These are phyloP conservation scores for Nepenthes mirabilis DNA, from an alignment of 148 eudicot genomes.

Conservation along the genomic window DNA sequence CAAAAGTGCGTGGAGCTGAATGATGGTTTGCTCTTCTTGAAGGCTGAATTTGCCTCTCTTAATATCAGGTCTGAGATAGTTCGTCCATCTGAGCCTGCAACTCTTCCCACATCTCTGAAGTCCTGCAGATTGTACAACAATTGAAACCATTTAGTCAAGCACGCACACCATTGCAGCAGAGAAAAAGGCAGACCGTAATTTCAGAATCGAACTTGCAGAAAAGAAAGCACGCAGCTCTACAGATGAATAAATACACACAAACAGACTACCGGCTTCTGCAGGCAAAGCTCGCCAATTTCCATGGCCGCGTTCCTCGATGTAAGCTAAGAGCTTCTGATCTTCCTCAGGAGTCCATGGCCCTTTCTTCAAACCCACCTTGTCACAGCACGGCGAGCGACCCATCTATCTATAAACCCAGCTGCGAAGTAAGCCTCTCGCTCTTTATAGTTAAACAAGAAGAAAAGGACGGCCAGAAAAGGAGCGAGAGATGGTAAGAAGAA, in stretches of 20 bases:
- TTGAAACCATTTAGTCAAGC: too few relatives aligned
- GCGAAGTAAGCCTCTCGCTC: too few relatives aligned
- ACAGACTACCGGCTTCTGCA: slow-evolving; percentile 48
- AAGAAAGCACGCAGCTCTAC: not conserved
- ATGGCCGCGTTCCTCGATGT: slow-evolving; percentile 85
- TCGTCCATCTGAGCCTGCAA: slow-evolving; percentile 89
- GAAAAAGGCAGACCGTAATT: not conserved
- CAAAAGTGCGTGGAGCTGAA: slow-evolving; percentile 94
- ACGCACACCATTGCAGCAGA: too few relatives aligned
- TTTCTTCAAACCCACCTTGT: slow-evolving; percentile 80
- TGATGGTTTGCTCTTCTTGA: slow-evolving; percentile 94
- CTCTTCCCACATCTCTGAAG: slow-evolving; percentile 95
- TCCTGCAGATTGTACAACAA: slow-evolving; percentile 20
- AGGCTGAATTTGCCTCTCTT: slow-evolving; percentile 86
- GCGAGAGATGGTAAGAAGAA: not conserved
- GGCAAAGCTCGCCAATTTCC: slow-evolving; percentile 98
- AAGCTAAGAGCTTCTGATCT: slow-evolving; percentile 86
- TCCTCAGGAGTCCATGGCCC: slow-evolving; percentile 99
- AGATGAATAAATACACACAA: not conserved
- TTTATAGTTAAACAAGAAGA: not conserved
- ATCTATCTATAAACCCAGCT: slow-evolving; percentile 10
- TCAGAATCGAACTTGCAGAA: not conserved
- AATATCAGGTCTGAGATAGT: slow-evolving; percentile 88
- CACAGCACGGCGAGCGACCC: slow-evolving; percentile 95
- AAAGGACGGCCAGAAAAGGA: slow-evolving; percentile 3